A percentile compares a stretch with the other conserved stretches of the same genome.
These are phyloP conservation scores for Wickerhamomyces rabaulensis DNA, from an alignment of 805 yeast genomes.

Conservation along the genomic window DNA sequence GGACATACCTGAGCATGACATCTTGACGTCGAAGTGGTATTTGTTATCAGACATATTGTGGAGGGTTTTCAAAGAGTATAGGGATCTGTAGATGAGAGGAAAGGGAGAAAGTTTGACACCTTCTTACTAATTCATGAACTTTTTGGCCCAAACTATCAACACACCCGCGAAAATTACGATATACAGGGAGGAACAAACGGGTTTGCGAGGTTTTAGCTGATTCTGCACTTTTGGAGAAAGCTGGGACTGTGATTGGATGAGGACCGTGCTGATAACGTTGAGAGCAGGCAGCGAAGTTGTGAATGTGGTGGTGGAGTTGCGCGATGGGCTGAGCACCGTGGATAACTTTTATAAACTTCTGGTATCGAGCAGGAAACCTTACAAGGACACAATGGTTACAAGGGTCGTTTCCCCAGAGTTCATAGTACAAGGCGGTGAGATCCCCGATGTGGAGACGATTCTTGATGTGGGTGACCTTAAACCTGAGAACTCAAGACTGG, in stretches of 20 bases:
- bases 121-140: neutral
- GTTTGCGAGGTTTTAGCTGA: neutral
- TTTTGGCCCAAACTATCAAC: no score
- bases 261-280: neutral
- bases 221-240: no score
- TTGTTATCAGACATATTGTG: conserved; percentile 46
- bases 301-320: neutral
- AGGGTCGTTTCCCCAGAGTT: conserved; percentile 2
- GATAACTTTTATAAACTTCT: neutral
- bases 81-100: neutral
- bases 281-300: neutral
- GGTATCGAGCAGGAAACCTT: neutral
- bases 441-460: neutral
- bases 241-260: neutral
- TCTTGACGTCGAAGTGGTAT: conserved; percentile 75
- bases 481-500: neutral
- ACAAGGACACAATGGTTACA: neutral
- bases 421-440: conserved; percentile 3
- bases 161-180: neutral
- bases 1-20: conserved; percentile 66
- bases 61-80: neutral
- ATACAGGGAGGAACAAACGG: neutral
- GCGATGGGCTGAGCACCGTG: neutral
- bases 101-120: neutral
- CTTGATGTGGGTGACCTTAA: neutral